phyloP scores from a whole-genome alignment of 805 yeast genomes.

The Starmerella vaccinii region DNA sequence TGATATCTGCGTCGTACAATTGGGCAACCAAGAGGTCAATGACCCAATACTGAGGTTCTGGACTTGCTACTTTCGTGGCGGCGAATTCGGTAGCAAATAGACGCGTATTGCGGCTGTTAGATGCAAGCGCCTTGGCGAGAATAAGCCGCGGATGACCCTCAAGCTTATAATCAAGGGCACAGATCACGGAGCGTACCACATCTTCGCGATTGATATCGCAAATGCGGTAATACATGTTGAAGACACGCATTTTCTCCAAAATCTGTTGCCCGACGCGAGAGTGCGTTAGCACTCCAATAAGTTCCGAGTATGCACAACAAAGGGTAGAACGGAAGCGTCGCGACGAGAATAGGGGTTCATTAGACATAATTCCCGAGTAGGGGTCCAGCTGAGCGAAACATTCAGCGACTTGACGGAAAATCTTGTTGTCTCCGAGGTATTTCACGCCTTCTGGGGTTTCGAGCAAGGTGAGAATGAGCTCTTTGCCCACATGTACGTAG shows the following conservation, averaged over 20 bases:
- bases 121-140: slow-evolving; percentile 52
- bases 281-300: slow-evolving; percentile 63
- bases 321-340: slow-evolving; percentile 51
- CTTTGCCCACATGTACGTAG: slow-evolving; percentile 65
- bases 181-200: slow-evolving; percentile 36
- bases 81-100: slow-evolving; percentile 47
- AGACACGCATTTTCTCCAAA: slow-evolving; percentile 73
- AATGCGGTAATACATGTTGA: slow-evolving; percentile 63
- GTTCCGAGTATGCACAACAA: slow-evolving; percentile 64
- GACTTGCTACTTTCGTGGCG: slow-evolving; percentile 9
- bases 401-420: slow-evolving; percentile 80
- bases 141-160: slow-evolving; percentile 61
- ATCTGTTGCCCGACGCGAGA: slow-evolving; percentile 54
- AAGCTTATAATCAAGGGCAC: slow-evolving; percentile 48
- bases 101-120: slow-evolving; percentile 44
- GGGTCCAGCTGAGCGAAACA: slow-evolving; percentile 80
- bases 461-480: slow-evolving; percentile 55
- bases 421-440: slow-evolving; percentile 53
- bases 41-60: slow-evolving; percentile 35
- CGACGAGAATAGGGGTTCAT: slow-evolving; percentile 63
- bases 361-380: slow-evolving; percentile 57
- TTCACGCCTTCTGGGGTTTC: slow-evolving; percentile 55
- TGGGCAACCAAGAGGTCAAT: slow-evolving; percentile 51
- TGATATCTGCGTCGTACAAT: slow-evolving; percentile 53
- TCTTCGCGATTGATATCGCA: slow-evolving; percentile 28